These are phyloP conservation scores for Saccharomyces hybrid DNA, from an alignment of 1,139 yeast genomes.

Conservation along the genomic window DNA sequence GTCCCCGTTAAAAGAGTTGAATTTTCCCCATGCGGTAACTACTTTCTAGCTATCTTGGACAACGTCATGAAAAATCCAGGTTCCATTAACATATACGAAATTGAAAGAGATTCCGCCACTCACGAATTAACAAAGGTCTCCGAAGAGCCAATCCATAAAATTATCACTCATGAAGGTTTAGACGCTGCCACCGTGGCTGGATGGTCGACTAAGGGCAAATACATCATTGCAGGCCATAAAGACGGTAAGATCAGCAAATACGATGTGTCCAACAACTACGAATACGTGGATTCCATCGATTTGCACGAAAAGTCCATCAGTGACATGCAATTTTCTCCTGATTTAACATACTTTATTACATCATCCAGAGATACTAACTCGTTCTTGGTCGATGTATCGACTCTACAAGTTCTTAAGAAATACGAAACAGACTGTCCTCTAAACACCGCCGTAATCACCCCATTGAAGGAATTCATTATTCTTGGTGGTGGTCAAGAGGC, in stretches of 20 bases:
- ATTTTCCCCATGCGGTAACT: conserved; percentile 66
- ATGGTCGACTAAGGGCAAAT: conserved; percentile 72
- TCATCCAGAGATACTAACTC: conserved; percentile 90
- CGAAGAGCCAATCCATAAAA: conserved; percentile 52
- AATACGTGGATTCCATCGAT: conserved; percentile 48
- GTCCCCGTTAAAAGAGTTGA: conserved; percentile 91
- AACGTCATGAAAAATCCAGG: conserved; percentile 91
- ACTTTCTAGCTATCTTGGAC: conserved; percentile 74
- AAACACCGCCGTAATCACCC: conserved; percentile 92
- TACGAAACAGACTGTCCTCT: conserved; percentile 88
- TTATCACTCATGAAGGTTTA: conserved; percentile 51
- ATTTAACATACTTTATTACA: conserved; percentile 82
- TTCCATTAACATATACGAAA: conserved; percentile 58
- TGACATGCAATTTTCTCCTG: conserved; percentile 86
- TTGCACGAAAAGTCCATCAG: conserved; percentile 77
- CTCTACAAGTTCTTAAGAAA: conserved; percentile 63
- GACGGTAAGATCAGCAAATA: conserved; percentile 80
- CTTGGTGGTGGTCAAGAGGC: conserved; percentile 99
- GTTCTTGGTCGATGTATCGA: conserved; percentile 70
- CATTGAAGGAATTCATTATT: conserved; percentile 82
- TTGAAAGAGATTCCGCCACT: conserved; percentile 41
- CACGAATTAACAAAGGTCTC: conserved; percentile 30
- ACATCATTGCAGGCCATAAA: conserved; percentile 79
- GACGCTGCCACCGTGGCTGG: conserved; percentile 75
- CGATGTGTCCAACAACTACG: conserved; percentile 62